A percentile compares a stretch with the other conserved stretches of the same genome.
Conservation (phyloP, 805 yeast species). For the Kodamaea lidongshanica region DNA sequence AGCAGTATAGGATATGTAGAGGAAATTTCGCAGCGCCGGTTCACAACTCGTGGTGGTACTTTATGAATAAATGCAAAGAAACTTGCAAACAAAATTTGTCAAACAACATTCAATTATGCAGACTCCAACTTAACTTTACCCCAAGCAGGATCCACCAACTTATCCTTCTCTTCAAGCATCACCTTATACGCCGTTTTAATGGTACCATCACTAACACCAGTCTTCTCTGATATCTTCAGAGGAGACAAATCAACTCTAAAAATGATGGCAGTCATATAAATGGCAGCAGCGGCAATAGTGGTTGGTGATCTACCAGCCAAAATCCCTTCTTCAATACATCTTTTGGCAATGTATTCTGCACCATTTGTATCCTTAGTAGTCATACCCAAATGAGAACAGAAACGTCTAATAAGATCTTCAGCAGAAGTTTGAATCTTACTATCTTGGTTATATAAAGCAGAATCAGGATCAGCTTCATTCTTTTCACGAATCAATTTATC, state of each 20-base stretch:
- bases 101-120: constrained; percentile 24
- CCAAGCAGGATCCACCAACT: constrained; percentile 74
- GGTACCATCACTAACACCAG: constrained; percentile 97
- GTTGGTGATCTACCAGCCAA: constrained; percentile 96
- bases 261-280: constrained; percentile 88
- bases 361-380: constrained; percentile 80
- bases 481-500: constrained; percentile 50
- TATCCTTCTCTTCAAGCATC: constrained; percentile 61
- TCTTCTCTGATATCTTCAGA: constrained; percentile 76
- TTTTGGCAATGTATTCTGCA: constrained; percentile 86
- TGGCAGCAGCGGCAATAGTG: constrained; percentile 95
- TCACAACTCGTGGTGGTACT: too few relatives aligned
- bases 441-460: constrained; percentile 38
- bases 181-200: constrained; percentile 87
- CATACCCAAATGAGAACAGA: constrained; percentile 91
- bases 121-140: constrained; percentile 54
- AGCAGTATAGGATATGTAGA: too few relatives aligned
- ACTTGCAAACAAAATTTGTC: too few relatives aligned
- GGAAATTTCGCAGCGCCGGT: too few relatives aligned
- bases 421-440: constrained; percentile 83
- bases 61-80: too few relatives aligned
- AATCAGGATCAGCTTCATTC: constrained; percentile 46
- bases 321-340: constrained; percentile 86
- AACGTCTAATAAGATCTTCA: constrained; percentile 90
- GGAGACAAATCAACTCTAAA: constrained; percentile 75